These are phyloP conservation scores for Chytriomyces hyalinus DNA, from an alignment of 192 early-diverging fungal genomes.

Conservation along the genomic window DNA sequence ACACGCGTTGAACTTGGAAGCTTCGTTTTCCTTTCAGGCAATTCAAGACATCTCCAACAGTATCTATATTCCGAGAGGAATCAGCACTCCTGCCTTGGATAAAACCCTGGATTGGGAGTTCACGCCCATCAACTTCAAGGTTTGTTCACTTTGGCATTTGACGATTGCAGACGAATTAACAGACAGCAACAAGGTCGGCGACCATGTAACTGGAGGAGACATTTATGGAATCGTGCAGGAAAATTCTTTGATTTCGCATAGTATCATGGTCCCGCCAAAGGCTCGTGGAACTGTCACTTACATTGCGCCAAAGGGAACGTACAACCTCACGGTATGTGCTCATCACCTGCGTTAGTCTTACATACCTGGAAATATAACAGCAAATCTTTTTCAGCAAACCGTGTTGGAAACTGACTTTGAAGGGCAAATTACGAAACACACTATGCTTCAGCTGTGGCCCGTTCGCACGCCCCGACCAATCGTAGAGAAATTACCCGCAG, in stretches of 20 bases:
- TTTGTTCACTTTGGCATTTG: constrained; percentile 29
- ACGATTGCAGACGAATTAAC: too few relatives aligned
- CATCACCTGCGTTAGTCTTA: constrained; percentile 15
- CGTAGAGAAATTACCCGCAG: constrained; percentile 91
- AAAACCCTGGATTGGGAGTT: constrained; percentile 93
- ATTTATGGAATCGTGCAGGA: constrained; percentile 93
- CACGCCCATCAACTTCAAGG: constrained; percentile 88
- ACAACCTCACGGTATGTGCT: constrained; percentile 82
- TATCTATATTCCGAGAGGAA: constrained; percentile 99
- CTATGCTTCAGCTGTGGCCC: constrained; percentile 98
- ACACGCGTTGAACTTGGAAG: neutral
- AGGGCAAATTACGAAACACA: constrained; percentile 87
- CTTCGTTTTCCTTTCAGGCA: constrained; percentile 43
- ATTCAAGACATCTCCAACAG: constrained; percentile 92
- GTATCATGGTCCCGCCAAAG: constrained; percentile 94
- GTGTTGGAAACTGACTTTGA: constrained; percentile 97
- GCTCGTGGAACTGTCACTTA: constrained; percentile 93
- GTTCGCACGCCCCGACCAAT: constrained; percentile 95
- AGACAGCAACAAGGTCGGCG: constrained; percentile 68
- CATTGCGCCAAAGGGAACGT: constrained; percentile 90
- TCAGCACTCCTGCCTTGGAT: constrained; percentile 96
- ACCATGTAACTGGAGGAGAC: constrained; percentile 98
- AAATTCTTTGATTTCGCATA: constrained; percentile 93
- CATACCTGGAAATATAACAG: neutral
- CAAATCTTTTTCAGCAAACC: constrained; percentile 61